Conservation (phyloP, 768 basidiomycete genomes). For the Kwoniella shandongensis region DNA sequence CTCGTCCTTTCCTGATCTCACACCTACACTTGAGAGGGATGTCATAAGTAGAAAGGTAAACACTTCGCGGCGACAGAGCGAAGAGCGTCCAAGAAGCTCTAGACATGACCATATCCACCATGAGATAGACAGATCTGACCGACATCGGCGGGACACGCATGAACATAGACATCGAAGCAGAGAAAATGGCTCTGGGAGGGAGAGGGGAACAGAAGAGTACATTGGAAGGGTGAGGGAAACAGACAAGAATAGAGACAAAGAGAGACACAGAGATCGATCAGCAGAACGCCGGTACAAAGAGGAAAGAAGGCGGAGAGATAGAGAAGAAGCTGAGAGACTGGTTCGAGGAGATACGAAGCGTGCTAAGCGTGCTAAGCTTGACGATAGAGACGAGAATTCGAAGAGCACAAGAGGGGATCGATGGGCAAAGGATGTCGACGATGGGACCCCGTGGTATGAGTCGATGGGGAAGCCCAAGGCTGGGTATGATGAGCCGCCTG, state of each 20-base stretch:
- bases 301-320: constrained; percentile 14
- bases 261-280: constrained; percentile 15
- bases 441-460: constrained; percentile 29
- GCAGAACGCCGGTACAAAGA: constrained; percentile 12
- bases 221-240: not conserved
- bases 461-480: constrained; percentile 2
- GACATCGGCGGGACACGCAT: not conserved
- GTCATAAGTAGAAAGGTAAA: too few relatives aligned
- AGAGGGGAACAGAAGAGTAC: constrained; percentile 10
- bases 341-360: constrained; percentile 6
- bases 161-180: too few relatives aligned
- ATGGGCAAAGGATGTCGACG: constrained; percentile 3
- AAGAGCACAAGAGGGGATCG: constrained; percentile 5
- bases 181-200: constrained; percentile 6
- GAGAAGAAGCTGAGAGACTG: constrained; percentile 18
- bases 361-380: not conserved
- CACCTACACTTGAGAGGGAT: too few relatives aligned
- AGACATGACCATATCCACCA: too few relatives aligned
- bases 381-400: not conserved
- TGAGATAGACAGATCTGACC: not conserved
- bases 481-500: constrained; percentile 11
- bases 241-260: not conserved
- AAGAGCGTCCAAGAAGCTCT: too few relatives aligned
- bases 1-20: constrained; percentile 21
- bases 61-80: too few relatives aligned